phyloP scores from a whole-genome alignment of 805 yeast genomes.

The Candida oleophila region DNA sequence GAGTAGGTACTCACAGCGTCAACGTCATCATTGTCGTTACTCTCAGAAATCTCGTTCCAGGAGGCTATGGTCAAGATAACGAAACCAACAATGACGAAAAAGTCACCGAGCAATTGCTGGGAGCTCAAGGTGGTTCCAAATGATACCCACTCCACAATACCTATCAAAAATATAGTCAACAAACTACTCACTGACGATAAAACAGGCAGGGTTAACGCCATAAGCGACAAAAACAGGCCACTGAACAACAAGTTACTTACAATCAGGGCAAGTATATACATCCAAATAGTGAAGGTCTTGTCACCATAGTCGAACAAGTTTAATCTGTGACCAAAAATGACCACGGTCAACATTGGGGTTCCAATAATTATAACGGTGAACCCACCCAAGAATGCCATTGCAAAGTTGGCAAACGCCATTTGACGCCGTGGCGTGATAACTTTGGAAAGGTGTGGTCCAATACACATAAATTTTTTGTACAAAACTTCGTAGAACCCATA shows the following conservation, averaged over 20 bases:
- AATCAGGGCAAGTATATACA: constrained; percentile 51
- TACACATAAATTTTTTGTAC: constrained; percentile 73
- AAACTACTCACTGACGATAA: constrained; percentile 68
- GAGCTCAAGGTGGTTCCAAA: constrained; percentile 57
- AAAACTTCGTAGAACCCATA: constrained; percentile 84
- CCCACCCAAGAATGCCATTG: constrained; percentile 67
- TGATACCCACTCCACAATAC: constrained; percentile 68
- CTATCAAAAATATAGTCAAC: constrained; percentile 77
- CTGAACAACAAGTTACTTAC: constrained; percentile 66
- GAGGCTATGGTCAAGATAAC: constrained; percentile 60
- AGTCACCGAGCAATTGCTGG: constrained; percentile 67
- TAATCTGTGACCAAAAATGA: constrained; percentile 58
- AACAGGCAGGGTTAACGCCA: constrained; percentile 86
- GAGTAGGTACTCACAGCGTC: constrained; percentile 42
- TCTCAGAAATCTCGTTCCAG: constrained; percentile 62
- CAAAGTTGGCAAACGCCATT: constrained; percentile 75
- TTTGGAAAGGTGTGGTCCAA: constrained; percentile 54
- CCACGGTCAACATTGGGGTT: constrained; percentile 47
- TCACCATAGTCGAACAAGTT: constrained; percentile 49
- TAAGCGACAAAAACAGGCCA: constrained; percentile 68
- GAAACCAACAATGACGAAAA: constrained; percentile 69
- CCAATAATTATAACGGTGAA: constrained; percentile 53
- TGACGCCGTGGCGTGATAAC: constrained; percentile 58
- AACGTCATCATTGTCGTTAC: constrained; percentile 44
- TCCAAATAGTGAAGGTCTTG: constrained; percentile 38